Evolutionary conservation across 1,284 basidiomycete species (phyloP).

Genomic region (Violaceomyces palustris): DNA sequence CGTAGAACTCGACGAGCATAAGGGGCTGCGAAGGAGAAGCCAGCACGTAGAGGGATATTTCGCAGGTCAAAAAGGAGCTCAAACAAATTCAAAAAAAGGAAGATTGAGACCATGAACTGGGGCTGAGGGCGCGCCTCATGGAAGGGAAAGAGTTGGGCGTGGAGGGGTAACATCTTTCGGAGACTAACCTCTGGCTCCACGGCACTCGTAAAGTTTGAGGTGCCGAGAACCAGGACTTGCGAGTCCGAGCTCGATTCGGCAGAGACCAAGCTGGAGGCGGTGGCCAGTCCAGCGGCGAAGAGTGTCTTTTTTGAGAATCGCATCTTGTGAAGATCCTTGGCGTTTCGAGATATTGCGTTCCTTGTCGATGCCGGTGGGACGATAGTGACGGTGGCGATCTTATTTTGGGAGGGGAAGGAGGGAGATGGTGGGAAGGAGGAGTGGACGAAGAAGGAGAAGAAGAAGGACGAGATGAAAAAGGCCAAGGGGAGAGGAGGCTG

Average conservation of each 20-base stretch:
- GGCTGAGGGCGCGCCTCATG: background rate
- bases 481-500: too few species aligned
- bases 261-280: conserved; percentile 53
- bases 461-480: too few species aligned
- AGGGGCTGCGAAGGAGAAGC: too few species aligned
- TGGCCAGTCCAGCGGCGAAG: conserved; percentile 27
- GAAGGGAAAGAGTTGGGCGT: background rate
- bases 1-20: conserved; percentile 92
- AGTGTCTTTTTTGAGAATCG: conserved; percentile 30
- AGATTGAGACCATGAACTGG: background rate
- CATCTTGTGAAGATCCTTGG: too few species aligned
- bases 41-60: conserved; percentile 36
- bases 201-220: conserved; percentile 66
- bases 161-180: background rate
- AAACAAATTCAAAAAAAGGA: background rate
- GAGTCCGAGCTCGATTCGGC: conserved; percentile 61
- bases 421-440: too few species aligned
- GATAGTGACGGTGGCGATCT: too few species aligned
- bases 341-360: too few species aligned
- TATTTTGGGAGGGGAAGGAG: conserved; percentile 12
- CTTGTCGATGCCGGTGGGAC: too few species aligned
- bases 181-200: conserved; percentile 59
- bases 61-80: background rate
- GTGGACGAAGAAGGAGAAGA: too few species aligned
- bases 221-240: conserved; percentile 76